Percentiles rank a stretch among this genome's conserved stretches.
phyloP scores from a whole-genome alignment of 768 basidiomycete species.

The Clathrus columnatus region DNA sequence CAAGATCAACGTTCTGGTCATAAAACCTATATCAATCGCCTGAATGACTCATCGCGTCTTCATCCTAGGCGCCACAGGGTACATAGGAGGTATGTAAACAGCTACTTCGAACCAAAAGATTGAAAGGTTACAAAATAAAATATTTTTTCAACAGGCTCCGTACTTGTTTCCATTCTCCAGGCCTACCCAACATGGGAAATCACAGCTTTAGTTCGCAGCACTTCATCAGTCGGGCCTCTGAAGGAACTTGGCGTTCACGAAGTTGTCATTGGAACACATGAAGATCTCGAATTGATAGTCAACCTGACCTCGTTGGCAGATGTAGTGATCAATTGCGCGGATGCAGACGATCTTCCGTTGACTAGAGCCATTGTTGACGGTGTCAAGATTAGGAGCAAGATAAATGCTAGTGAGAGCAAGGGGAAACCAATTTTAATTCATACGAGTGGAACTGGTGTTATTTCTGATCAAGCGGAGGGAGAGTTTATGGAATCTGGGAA shows the following conservation, averaged over 20 bases:
- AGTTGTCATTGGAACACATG: constrained; percentile 2
- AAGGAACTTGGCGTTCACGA: neutral
- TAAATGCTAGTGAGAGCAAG: neutral
- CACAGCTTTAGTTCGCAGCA: constrained; percentile 7
- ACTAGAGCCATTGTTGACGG: constrained; percentile 17
- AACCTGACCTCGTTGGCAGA: constrained; percentile 10
- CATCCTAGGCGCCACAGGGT: constrained; percentile 8
- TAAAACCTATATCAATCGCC: too few species aligned
- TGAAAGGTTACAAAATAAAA: neutral
- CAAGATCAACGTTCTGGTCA: too few species aligned
- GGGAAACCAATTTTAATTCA: constrained; percentile 19
- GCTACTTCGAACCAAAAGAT: neutral
- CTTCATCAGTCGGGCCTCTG: neutral
- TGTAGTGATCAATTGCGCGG: constrained; percentile 19
- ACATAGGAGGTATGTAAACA: constrained; percentile 5
- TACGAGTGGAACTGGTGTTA: constrained; percentile 17
- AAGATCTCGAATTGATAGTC: constrained; percentile 5
- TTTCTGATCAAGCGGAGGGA: constrained; percentile 13
- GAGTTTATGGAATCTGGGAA: constrained; percentile 12
- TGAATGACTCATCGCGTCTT: neutral
- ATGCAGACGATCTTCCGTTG: constrained; percentile 19
- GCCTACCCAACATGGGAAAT: constrained; percentile 1
- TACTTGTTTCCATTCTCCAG: neutral
- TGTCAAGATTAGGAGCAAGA: constrained; percentile 7
- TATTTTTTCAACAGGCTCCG: neutral